Evolutionary conservation across 306 rosid species (phyloP).

Genomic region (Astragalus glycyphyllos): DNA sequence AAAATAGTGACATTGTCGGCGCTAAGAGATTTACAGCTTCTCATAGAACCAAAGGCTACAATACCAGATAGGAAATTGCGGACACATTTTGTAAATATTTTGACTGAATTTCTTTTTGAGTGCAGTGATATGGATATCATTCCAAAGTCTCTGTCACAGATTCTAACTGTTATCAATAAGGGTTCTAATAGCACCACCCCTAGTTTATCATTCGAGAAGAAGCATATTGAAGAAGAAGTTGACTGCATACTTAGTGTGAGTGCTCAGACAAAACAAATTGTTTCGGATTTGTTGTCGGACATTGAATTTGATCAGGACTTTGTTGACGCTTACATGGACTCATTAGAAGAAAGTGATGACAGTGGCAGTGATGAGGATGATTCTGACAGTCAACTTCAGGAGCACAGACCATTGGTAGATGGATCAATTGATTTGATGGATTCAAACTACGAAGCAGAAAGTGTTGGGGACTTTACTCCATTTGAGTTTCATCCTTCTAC

Average conservation of each 20-base stretch:
- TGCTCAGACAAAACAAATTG: slow-evolving; percentile 75
- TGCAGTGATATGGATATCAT: slow-evolving; percentile 71
- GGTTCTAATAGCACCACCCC: slow-evolving; percentile 42
- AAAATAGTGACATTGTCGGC: slow-evolving; percentile 39
- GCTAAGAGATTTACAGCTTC: slow-evolving; percentile 58
- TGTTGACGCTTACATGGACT: slow-evolving; percentile 73
- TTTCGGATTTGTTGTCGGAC: slow-evolving; percentile 63
- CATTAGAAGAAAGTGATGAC: slow-evolving; percentile 68
- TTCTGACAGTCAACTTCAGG: slow-evolving; percentile 16
- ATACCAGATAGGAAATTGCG: slow-evolving; percentile 53
- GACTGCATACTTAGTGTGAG: slow-evolving; percentile 71
- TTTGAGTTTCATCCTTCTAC: slow-evolving; percentile 34
- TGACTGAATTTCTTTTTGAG: slow-evolving; percentile 70
- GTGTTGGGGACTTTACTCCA: slow-evolving; percentile 66
- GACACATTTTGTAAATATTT: slow-evolving; percentile 51
- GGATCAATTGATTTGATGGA: slow-evolving; percentile 32
- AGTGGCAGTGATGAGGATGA: slow-evolving; percentile 41
- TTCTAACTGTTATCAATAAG: slow-evolving; percentile 57
- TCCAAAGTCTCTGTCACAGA: slow-evolving; percentile 60
- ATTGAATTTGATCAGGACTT: slow-evolving; percentile 65
- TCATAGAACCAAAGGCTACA: slow-evolving; percentile 60
- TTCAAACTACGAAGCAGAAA: slow-evolving; percentile 52
- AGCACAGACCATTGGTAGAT: slow-evolving; percentile 37
- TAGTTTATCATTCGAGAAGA: slow-evolving; percentile 35
- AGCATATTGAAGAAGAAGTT: slow-evolving; percentile 65